These are phyloP conservation scores for Xanthoconium stramineum DNA, from an alignment of 768 basidiomycete species.

Conservation along the genomic window DNA sequence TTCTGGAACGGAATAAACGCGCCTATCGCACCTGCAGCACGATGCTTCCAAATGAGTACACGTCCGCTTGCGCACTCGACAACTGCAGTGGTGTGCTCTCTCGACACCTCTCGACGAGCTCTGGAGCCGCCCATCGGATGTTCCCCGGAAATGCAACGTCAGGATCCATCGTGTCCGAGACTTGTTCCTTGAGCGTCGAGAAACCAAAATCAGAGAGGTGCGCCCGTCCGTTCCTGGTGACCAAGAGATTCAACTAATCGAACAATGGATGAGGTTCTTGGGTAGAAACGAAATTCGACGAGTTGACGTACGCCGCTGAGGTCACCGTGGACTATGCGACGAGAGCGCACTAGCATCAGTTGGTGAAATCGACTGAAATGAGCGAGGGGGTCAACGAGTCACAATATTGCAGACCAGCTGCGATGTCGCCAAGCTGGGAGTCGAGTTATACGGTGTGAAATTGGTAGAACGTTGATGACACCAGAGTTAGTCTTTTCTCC, in stretches of 20 bases:
- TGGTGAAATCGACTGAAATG: neutral
- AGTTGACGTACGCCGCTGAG: constrained; percentile 32
- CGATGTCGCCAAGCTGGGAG: constrained; percentile 25
- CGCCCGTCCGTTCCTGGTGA: constrained; percentile 9
- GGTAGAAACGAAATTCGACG: neutral
- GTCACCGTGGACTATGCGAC: constrained; percentile 38
- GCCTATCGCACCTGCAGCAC: constrained; percentile 24
- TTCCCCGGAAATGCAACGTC: constrained; percentile 21
- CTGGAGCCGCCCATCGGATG: constrained; percentile 30
- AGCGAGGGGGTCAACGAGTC: neutral
- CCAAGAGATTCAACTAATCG: constrained; percentile 23
- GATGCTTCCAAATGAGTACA: constrained; percentile 31
- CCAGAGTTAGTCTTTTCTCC: constrained; percentile 16
- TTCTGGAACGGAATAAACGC: neutral
- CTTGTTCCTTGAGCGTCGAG: constrained; percentile 14
- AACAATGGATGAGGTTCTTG: neutral
- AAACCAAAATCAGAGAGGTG: constrained; percentile 33
- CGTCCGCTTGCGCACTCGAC: constrained; percentile 15
- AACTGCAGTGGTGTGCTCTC: constrained; percentile 1
- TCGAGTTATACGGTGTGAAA: neutral
- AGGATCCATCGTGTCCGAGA: constrained; percentile 3
- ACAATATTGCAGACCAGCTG: constrained; percentile 25
- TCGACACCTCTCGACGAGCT: constrained; percentile 12
- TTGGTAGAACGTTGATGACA: neutral
- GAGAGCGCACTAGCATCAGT: constrained; percentile 17